Percentiles rank a stretch among this genome's conserved stretches.
Evolutionary conservation across 208 protist genomes (phyloP).

Genomic region (Wallacemonas sp.): DNA sequence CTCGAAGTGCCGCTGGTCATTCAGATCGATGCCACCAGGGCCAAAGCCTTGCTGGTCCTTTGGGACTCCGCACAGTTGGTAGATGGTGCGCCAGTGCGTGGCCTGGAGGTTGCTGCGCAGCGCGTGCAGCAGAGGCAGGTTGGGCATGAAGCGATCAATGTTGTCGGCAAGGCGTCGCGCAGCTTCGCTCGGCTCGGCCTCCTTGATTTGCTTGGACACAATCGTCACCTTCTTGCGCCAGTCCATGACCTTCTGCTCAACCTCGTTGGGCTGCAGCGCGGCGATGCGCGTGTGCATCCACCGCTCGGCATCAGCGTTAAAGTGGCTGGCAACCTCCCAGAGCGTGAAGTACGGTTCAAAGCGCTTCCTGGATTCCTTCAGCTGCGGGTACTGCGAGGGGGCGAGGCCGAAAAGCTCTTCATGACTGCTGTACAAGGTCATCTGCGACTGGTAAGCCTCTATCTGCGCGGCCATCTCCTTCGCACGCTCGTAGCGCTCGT

Average conservation of each 20-base stretch:
- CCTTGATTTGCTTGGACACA: conserved; percentile 86
- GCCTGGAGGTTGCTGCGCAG: conserved; percentile 93
- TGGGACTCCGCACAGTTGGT: conserved; percentile 79
- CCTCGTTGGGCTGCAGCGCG: conserved; percentile 74
- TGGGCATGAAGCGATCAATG: conserved; percentile 91
- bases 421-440: conserved; percentile 86
- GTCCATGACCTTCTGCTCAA: conserved; percentile 84
- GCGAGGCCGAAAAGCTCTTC: conserved; percentile 89
- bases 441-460: conserved; percentile 58
- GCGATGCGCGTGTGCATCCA: conserved; percentile 91
- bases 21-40: conserved; percentile 77
- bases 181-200: conserved; percentile 79
- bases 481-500: conserved; percentile 89
- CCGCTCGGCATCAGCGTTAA: conserved; percentile 80
- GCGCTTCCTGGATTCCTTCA: conserved; percentile 82
- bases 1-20: conserved; percentile 76
- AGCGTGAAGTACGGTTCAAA: conserved; percentile 91
- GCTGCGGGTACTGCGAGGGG: conserved; percentile 85
- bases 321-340: conserved; percentile 89
- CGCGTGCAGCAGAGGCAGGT: conserved; percentile 93
- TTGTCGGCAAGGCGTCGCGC: conserved; percentile 77
- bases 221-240: conserved; percentile 83
- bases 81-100: conserved; percentile 93
- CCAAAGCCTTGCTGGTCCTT: conserved; percentile 85
- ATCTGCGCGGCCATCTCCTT: conserved; percentile 75